These are phyloP conservation scores for Microcyclospora tardicrescens DNA, from an alignment of 2,329 filamentous ascomycete species.

Conservation along the genomic window DNA sequence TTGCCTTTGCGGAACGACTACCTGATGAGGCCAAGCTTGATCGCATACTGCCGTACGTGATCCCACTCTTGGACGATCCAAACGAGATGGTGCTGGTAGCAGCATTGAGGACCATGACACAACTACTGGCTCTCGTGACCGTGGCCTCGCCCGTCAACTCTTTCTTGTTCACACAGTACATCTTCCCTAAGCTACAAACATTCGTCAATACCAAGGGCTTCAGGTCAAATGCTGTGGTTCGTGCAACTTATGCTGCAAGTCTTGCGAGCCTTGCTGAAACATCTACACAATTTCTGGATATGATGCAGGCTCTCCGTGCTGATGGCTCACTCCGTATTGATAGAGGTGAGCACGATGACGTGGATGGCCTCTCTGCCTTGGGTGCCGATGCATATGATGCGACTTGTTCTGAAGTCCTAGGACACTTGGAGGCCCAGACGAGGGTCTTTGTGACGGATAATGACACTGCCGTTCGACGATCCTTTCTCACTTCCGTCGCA, in stretches of 20 bases:
- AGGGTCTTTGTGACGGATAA: constrained; percentile 80
- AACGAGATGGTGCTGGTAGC: constrained; percentile 75
- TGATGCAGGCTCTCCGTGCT: constrained; percentile 75
- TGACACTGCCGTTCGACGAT: constrained; percentile 73
- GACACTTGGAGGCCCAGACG: constrained; percentile 75
- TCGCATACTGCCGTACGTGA: constrained; percentile 78
- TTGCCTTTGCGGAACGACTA: constrained; percentile 81
- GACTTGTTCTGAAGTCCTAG: constrained; percentile 68
- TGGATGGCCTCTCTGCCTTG: constrained; percentile 39
- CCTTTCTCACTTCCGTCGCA: constrained; percentile 82
- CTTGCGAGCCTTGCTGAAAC: constrained; percentile 78
- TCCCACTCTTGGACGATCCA: constrained; percentile 68
- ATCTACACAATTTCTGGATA: constrained; percentile 72
- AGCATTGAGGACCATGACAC: constrained; percentile 74
- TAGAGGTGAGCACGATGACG: constrained; percentile 64
- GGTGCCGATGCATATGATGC: constrained; percentile 80
- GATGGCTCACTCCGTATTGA: constrained; percentile 71
- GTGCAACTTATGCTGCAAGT: constrained; percentile 86
- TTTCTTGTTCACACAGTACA: constrained; percentile 54
- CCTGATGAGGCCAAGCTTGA: constrained; percentile 95
- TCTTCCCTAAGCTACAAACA: constrained; percentile 45
- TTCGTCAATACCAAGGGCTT: constrained; percentile 42
- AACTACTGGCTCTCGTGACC: constrained; percentile 73
- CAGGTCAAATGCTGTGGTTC: constrained; percentile 48
- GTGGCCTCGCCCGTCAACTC: constrained; percentile 69